Evolutionary conservation across 148 eudicot species (phyloP).

Genomic region (Chenopodium berlandieri): DNA sequence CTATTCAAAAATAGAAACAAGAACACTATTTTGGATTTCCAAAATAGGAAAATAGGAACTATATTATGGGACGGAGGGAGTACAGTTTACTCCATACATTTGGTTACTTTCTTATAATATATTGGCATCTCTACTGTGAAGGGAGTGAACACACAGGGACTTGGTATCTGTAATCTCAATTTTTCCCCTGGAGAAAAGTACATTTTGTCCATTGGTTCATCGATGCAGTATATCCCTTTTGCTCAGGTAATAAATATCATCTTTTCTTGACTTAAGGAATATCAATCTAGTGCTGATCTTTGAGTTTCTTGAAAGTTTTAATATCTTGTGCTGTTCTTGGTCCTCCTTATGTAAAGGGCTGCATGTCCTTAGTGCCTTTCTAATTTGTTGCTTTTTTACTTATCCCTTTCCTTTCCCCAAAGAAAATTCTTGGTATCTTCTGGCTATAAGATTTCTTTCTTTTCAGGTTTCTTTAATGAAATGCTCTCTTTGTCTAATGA

Average conservation of each 20-base stretch:
- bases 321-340: background rate
- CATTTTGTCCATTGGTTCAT: slow-evolving; percentile 45
- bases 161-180: slow-evolving; percentile 45
- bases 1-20: too few species aligned
- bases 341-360: background rate
- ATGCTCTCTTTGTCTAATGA: background rate
- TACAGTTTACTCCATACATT: background rate
- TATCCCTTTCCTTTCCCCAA: background rate
- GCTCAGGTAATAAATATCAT: slow-evolving; percentile 49
- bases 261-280: background rate
- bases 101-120: slow-evolving; percentile 9
- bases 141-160: slow-evolving; percentile 51
- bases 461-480: background rate
- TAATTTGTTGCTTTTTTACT: background rate
- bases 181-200: slow-evolving; percentile 49
- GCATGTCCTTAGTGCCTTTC: background rate
- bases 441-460: background rate
- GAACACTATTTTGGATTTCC: too few species aligned
- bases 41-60: too few species aligned
- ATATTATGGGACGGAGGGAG: too few species aligned
- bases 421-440: background rate
- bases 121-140: slow-evolving; percentile 28
- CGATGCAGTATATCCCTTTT: slow-evolving; percentile 43
- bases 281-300: background rate
- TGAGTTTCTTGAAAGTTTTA: background rate